A percentile compares a stretch with the other conserved stretches of the same genome.
phyloP scores from a whole-genome alignment of 768 basidiomycete species.

The Floccularia luteovirens region DNA sequence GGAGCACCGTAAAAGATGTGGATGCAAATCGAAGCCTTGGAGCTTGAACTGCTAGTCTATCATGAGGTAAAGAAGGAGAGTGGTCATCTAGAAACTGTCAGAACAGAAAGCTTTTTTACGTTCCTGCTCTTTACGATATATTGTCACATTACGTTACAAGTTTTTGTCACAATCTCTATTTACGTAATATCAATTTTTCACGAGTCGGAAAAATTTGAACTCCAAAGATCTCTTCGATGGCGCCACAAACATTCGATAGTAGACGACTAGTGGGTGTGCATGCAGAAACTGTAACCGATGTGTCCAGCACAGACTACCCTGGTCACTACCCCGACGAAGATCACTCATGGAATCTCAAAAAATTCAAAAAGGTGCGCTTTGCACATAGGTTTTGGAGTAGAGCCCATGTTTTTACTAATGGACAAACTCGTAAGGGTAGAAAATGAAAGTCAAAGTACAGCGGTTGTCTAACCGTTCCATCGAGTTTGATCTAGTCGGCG shows the following conservation, averaged over 20 bases:
- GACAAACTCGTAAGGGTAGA: constrained; percentile 41
- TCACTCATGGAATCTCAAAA: constrained; percentile 71
- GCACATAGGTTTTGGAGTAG: constrained; percentile 1
- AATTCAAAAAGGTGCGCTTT: constrained; percentile 66
- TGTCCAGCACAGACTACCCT: constrained; percentile 87
- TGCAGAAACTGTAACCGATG: constrained; percentile 67
- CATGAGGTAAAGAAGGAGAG: too few species aligned
- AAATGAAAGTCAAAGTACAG: constrained; percentile 64
- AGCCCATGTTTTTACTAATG: not conserved
- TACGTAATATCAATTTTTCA: too few species aligned
- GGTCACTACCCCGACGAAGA: constrained; percentile 85
- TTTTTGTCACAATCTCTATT: too few species aligned
- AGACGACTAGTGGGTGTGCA: constrained; percentile 59
- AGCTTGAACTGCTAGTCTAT: too few species aligned
- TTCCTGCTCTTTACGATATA: too few species aligned
- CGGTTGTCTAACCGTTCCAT: constrained; percentile 77
- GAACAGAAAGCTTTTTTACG: too few species aligned
- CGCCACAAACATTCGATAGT: constrained; percentile 11
- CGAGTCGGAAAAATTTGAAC: too few species aligned
- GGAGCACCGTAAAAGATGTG: too few species aligned
- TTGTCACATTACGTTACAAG: too few species aligned
- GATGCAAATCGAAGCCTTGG: too few species aligned
- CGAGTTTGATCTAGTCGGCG: constrained; percentile 93
- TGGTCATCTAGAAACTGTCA: too few species aligned
- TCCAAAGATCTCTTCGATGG: too few species aligned